These are phyloP conservation scores for Periconia sp. DNA, from an alignment of 2,329 filamentous ascomycete species.

Conservation along the genomic window DNA sequence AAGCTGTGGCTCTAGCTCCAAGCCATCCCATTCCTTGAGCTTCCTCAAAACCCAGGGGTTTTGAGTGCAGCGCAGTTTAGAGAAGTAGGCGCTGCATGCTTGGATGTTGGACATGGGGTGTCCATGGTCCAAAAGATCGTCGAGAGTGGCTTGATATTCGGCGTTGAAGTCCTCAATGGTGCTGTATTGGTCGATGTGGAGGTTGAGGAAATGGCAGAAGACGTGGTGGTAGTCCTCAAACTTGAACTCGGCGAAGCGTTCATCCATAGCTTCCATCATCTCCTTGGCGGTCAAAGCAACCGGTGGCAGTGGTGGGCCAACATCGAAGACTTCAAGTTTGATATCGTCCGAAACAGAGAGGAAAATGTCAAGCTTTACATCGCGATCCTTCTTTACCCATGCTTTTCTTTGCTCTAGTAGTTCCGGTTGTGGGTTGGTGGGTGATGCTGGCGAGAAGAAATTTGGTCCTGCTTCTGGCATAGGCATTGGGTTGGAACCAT, in stretches of 20 bases:
- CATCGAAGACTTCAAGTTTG: slow-evolving; percentile 40
- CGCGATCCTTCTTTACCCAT: slow-evolving; percentile 39
- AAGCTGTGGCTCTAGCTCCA: slow-evolving; percentile 21
- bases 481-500: slow-evolving; percentile 34
- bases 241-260: slow-evolving; percentile 28
- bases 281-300: slow-evolving; percentile 33
- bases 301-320: slow-evolving; percentile 37
- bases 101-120: slow-evolving; percentile 36
- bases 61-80: slow-evolving; percentile 40
- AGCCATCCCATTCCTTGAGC: slow-evolving; percentile 34
- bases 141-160: slow-evolving; percentile 34
- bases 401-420: slow-evolving; percentile 37
- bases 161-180: slow-evolving; percentile 37
- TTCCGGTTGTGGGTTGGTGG: slow-evolving; percentile 28
- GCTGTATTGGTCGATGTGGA: slow-evolving; percentile 38
- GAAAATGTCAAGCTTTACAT: slow-evolving; percentile 41
- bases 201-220: slow-evolving; percentile 41
- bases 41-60: slow-evolving; percentile 40
- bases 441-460: slow-evolving; percentile 18
- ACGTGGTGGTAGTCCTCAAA: slow-evolving; percentile 41
- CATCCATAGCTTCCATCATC: slow-evolving; percentile 35
- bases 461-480: slow-evolving; percentile 34
- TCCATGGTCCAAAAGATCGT: slow-evolving; percentile 38
- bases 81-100: slow-evolving; percentile 42
- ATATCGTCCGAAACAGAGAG: slow-evolving; percentile 40